Percentiles rank a stretch among this genome's conserved stretches.
These are phyloP conservation scores for Daedalea quercina DNA, from an alignment of 768 basidiomycete species.

Conservation along the genomic window DNA sequence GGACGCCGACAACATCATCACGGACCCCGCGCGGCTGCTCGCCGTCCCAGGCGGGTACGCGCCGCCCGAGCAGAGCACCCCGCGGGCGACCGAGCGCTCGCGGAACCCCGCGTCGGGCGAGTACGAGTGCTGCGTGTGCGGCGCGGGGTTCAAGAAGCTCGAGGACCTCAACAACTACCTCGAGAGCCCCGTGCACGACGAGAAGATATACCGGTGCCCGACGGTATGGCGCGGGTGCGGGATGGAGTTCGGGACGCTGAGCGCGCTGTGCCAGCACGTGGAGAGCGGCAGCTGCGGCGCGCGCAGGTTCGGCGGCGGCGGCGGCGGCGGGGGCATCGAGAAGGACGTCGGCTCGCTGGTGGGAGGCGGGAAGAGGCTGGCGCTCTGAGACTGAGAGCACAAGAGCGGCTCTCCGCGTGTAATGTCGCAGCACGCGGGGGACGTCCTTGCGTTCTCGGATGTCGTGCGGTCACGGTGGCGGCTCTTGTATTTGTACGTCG, in stretches of 20 bases:
- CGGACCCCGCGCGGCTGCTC: constrained; percentile 47
- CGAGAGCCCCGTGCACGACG: constrained; percentile 51
- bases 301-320: constrained; percentile 34
- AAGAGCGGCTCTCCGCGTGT: no score
- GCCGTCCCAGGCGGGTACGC: constrained; percentile 22
- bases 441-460: no score
- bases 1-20: constrained; percentile 46
- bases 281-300: constrained; percentile 59
- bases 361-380: not conserved
- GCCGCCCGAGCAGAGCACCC: constrained; percentile 17
- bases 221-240: constrained; percentile 30
- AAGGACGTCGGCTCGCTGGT: constrained; percentile 4
- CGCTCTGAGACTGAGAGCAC: not conserved
- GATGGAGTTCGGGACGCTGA: constrained; percentile 41
- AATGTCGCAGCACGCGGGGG: no score
- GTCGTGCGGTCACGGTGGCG: no score
- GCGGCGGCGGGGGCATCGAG: no score
- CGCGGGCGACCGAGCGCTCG: constrained; percentile 30
- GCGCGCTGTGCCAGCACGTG: constrained; percentile 56
- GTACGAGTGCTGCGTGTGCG: constrained; percentile 66
- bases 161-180: constrained; percentile 53
- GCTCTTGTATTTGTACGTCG: no score
- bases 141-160: constrained; percentile 35
- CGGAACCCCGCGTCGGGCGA: constrained; percentile 29
- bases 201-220: constrained; percentile 51